phyloP scores from a whole-genome alignment of 306 rosid genomes.

The Cicer arietinum region DNA sequence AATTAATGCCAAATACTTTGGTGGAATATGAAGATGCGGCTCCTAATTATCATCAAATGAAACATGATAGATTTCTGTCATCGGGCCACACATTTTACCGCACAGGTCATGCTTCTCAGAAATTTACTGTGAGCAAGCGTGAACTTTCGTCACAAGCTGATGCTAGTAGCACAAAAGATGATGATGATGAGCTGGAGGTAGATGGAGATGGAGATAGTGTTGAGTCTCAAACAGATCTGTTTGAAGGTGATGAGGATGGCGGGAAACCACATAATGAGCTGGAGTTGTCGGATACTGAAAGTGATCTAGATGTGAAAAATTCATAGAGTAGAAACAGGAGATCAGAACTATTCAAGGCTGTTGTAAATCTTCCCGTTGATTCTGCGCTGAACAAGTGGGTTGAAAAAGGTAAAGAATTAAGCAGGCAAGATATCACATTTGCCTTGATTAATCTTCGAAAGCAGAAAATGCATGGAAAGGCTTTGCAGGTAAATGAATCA shows the following conservation, averaged over 20 bases:
- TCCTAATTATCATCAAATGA: conserved; percentile 43
- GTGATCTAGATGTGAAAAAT: conserved; percentile 42
- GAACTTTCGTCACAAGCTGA: conserved; percentile 83
- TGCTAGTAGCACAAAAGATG: conserved; percentile 64
- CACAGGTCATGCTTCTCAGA: conserved; percentile 40
- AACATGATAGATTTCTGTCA: conserved; percentile 28
- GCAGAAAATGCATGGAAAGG: conserved; percentile 66
- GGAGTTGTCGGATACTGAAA: conserved; percentile 55
- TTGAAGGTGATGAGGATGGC: conserved; percentile 49
- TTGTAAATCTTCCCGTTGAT: conserved; percentile 51
- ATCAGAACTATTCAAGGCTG: conserved; percentile 59
- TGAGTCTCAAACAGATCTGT: conserved; percentile 50
- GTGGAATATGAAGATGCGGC: conserved; percentile 39
- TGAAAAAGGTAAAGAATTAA: conserved; percentile 65
- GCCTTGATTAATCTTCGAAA: conserved; percentile 62
- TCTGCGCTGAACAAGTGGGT: conserved; percentile 71
- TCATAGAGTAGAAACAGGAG: not conserved
- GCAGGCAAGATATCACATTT: conserved; percentile 50
- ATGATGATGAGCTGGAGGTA: conserved; percentile 63
- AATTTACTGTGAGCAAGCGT: conserved; percentile 42
- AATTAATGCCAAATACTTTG: conserved; percentile 38
- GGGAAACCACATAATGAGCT: conserved; percentile 52
- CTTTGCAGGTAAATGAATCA: conserved; percentile 72
- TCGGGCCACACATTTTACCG: conserved; percentile 39
- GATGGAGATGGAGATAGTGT: conserved; percentile 37